phyloP scores from a whole-genome alignment of 148 eudicot genomes.

The Cornus controversa region DNA sequence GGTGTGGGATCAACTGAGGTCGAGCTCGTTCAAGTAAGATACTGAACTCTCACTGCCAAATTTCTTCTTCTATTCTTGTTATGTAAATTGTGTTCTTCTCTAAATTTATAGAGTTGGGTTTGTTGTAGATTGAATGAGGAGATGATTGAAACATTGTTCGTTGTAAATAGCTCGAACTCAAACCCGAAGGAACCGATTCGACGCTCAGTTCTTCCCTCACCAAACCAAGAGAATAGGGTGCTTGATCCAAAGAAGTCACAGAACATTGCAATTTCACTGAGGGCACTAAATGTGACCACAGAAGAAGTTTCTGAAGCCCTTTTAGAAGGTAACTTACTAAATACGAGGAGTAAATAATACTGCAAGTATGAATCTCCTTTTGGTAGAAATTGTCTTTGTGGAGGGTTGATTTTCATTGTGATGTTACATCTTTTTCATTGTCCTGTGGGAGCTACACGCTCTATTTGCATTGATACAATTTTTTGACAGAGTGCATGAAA shows the following conservation, averaged over 20 bases:
- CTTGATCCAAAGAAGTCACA: slow-evolving; percentile 98
- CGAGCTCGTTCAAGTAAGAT: slow-evolving; percentile 90
- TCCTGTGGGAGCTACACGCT: neutral
- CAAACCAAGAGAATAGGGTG: slow-evolving; percentile 67
- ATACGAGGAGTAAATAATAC: neutral
- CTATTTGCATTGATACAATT: too few species aligned
- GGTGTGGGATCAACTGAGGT: slow-evolving; percentile 99
- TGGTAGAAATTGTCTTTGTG: neutral
- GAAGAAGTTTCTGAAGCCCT: slow-evolving; percentile 98
- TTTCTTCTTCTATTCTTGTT: neutral
- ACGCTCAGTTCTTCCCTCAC: slow-evolving; percentile 43
- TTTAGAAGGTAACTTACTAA: slow-evolving; percentile 60
- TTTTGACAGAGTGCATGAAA: too few species aligned
- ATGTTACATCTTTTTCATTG: neutral
- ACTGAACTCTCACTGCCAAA: neutral
- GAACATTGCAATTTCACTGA: slow-evolving; percentile 82
- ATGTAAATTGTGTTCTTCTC: neutral
- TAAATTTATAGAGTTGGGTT: slow-evolving; percentile 9
- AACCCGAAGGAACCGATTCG: slow-evolving; percentile 49
- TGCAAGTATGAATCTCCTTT: neutral
- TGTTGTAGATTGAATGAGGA: slow-evolving; percentile 85
- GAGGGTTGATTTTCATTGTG: neutral
- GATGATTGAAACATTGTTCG: slow-evolving; percentile 90
- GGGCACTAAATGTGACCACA: slow-evolving; percentile 82
- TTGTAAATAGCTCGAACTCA: slow-evolving; percentile 59